Evolutionary conservation across 345 rosid species (phyloP).

Genomic region (Acer campestre): DNA sequence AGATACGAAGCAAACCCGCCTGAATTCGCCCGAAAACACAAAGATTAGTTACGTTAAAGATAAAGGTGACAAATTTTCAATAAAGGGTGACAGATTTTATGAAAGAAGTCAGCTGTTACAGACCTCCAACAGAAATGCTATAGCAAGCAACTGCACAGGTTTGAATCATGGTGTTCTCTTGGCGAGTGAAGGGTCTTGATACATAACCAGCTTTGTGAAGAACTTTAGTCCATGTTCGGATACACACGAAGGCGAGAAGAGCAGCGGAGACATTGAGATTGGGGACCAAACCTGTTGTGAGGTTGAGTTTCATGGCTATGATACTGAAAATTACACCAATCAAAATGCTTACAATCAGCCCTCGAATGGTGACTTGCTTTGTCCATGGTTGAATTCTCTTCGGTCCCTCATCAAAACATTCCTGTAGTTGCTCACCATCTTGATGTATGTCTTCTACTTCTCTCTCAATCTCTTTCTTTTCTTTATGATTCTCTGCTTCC

Average conservation of each 20-base stretch:
- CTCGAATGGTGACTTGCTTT: conserved; percentile 71
- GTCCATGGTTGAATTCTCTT: conserved; percentile 68
- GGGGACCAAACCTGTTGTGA: conserved; percentile 77
- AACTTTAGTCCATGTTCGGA: conserved; percentile 80
- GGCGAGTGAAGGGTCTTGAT: conserved; percentile 75
- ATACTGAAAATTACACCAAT: conserved; percentile 79
- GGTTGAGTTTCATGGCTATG: conserved; percentile 88
- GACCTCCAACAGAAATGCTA: conserved; percentile 92
- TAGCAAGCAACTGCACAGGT: conserved; percentile 96
- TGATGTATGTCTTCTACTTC: conserved; percentile 14
- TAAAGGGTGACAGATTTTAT: background rate
- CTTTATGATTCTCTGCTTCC: conserved; percentile 28
- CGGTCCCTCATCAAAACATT: conserved; percentile 13
- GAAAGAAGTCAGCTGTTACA: background rate
- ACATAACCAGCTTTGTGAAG: conserved; percentile 67
- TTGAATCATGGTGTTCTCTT: conserved; percentile 95
- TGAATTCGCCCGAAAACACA: conserved; percentile 25
- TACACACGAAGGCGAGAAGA: conserved; percentile 71
- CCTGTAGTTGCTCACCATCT: background rate
- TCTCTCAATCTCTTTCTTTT: conserved; percentile 38
- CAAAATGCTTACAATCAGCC: conserved; percentile 66
- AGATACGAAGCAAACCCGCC: conserved; percentile 99
- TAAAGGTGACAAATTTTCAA: background rate
- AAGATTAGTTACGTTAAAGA: background rate
- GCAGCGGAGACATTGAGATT: conserved; percentile 91